Evolutionary conservation across 768 basidiomycete species (phyloP).

Genomic region (Lyophyllum atratum): DNA sequence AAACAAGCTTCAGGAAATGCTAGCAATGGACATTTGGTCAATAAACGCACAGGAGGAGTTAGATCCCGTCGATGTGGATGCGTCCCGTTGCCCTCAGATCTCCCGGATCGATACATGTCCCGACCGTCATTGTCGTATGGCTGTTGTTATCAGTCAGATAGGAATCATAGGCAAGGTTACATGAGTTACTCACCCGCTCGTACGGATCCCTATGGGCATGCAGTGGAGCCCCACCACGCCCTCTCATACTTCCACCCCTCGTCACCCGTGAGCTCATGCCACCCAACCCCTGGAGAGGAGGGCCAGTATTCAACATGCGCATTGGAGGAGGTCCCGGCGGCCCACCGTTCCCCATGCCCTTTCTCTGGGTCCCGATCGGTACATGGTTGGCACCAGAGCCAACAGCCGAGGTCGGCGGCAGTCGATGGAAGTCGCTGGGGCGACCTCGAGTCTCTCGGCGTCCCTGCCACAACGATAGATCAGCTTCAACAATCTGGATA

Average conservation of each 20-base stretch:
- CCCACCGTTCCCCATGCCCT: conserved; percentile 8
- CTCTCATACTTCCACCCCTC: conserved; percentile 11
- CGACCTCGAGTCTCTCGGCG: conserved; percentile 28
- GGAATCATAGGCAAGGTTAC: background rate
- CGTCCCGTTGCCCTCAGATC: conserved; percentile 9
- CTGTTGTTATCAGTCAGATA: conserved; percentile 2
- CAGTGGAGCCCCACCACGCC: conserved; percentile 20
- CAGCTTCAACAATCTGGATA: background rate
- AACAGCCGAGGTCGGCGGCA: conserved; percentile 15
- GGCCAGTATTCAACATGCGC: background rate
- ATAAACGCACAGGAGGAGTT: conserved; percentile 18
- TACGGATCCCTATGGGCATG: conserved; percentile 26
- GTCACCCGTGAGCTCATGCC: conserved; percentile 1
- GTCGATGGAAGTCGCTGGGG: conserved; percentile 20
- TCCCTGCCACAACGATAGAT: conserved; percentile 8
- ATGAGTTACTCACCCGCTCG: conserved; percentile 24
- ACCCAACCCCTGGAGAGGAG: conserved; percentile 10
- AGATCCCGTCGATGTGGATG: conserved; percentile 9
- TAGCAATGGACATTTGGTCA: background rate
- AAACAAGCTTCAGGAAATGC: background rate
- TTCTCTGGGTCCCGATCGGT: conserved; percentile 35
- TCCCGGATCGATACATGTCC: conserved; percentile 17
- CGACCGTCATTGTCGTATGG: conserved; percentile 3
- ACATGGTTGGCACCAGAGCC: conserved; percentile 38
- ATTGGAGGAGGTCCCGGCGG: conserved; percentile 7